Evolutionary conservation across 2,329 filamentous ascomycete genomes (phyloP), one percentile per base, ranked within the genome.

Genomic region (Xylariaceae sp.): DNA sequence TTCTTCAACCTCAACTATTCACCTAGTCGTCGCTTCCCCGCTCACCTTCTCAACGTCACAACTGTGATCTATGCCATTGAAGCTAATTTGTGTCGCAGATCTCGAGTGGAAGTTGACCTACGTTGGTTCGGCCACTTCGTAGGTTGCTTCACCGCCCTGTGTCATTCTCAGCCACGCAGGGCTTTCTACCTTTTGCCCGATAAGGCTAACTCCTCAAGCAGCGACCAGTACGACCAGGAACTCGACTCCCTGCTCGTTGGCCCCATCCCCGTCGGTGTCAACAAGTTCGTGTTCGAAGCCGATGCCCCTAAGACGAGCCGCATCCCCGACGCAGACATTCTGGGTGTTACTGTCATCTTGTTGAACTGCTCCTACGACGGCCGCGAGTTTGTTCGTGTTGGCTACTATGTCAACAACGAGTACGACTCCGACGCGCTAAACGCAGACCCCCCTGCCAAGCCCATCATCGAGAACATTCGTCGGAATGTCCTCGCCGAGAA

Each of bases 91-190:
- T 28, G 22, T 28, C 22, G 33, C 65, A 96, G 94, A 99, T 75
- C 86, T 99, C 56, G 94, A 99, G 75, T 99, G 94, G 94, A 99
- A 99, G 75, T 80, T 99, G 66, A 99, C 91, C 71, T 99, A 99
- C 66, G 94, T 99, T 69, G 95, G 94, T 67, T 99, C 94, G 63
- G 94, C 95, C 59, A 97, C 93, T 51, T 96, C 90, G 89, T 96
- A 80, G 78, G 88, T 80, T 61, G 14, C 33, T 12, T 22, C 13
- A 13, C 39, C 5, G n/a, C 17, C 19, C n/a, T 12, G 14, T n/a
- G 19, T 9, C 11, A 31, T 6, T 28, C 9, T 5, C 22, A 28
- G 22, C 22, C 4, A 28, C 7, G 22, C 22, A 7, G 22, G 22
- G 22, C 22, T 28, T 28, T 28, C 4, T 7, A 28, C 45, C 36